Evolutionary conservation across 23 red algal genomes (phyloP), one percentile per base, ranked within the genome.

Genomic region (Gracilaria caudata): DNA sequence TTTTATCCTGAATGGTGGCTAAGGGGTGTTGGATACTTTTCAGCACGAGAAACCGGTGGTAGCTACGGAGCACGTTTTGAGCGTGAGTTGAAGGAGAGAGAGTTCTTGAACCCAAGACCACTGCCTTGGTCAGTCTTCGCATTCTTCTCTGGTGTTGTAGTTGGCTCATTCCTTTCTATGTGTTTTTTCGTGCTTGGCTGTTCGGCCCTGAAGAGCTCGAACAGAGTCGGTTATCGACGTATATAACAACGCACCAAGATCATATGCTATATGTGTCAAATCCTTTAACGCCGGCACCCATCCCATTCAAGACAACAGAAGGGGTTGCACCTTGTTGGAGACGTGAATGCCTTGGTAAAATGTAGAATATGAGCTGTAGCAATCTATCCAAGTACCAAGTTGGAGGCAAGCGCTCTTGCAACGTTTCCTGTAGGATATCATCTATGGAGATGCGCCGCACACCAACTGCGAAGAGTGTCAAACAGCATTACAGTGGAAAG

Each of bases 1-100:
- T 79, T 79, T 14, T 90, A 90, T 43, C 74, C 87, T 17, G 76
- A 65, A 41, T 80, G 71, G 87, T 90, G 87, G 87, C 57, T 90
- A 24, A 14, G 73, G 47, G 56, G 68, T 51, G 87, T 80, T 32
- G 73, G 74, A 13, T 90, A 90, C 76, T 90, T 90, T 37, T 54
- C 73, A 49, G 87, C 87, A 30, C 60, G 57, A 43, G 87, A 90
- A 32, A 81, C 87, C 20, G 87, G 82, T 16, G 82, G 82, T 26
- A 75, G 45, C 49, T 73, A 34, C 29, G 82, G 46, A 3, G 26
- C 45, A 39, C 16, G 29, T 14, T 68, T 66, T 66, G 54, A 75
- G 13, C 39, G 19, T 47, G 70, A 75, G 24, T 45, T 47, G 3
- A 47, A 45, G 43, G 0, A 75, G 25, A 75, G 20, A 45, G 23